Conservation (phyloP, 345 rosid genomes). For the Dipteronia dyeriana region DNA sequence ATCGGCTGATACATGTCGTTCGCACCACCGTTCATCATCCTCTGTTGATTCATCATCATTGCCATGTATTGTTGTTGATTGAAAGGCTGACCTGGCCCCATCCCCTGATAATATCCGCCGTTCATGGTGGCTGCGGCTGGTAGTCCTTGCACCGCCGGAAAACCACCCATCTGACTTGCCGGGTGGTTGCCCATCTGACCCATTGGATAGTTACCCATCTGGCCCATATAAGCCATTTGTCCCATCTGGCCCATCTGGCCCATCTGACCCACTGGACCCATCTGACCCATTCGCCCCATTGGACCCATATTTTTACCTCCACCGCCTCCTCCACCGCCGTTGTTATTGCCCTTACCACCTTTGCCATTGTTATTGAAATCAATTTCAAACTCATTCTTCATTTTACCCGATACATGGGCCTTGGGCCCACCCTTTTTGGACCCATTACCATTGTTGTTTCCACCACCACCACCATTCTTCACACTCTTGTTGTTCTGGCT, state of each 20-base stretch:
- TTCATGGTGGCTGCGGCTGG: constrained; percentile 50
- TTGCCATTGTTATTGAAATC: constrained; percentile 45
- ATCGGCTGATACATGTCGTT: constrained; percentile 76
- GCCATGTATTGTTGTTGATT: constrained; percentile 65
- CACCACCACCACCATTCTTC: constrained; percentile 42
- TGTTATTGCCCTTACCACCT: constrained; percentile 27
- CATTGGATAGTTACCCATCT: constrained; percentile 38
- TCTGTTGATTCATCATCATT: constrained; percentile 71
- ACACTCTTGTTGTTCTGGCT: constrained; percentile 7
- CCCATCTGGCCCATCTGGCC: constrained; percentile 44
- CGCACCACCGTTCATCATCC: constrained; percentile 31
- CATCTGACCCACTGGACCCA: constrained; percentile 37
- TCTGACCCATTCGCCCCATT: constrained; percentile 12
- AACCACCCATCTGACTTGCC: constrained; percentile 17
- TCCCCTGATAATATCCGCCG: constrained; percentile 51
- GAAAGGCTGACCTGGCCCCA: constrained; percentile 57
- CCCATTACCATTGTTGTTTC: constrained; percentile 46
- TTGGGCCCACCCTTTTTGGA: constrained; percentile 58
- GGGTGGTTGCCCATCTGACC: constrained; percentile 8
- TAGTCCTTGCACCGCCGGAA: constrained; percentile 74
- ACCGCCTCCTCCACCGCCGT: constrained; percentile 24
- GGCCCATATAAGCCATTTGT: constrained; percentile 1
- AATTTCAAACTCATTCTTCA: constrained; percentile 43
- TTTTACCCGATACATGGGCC: constrained; percentile 37
- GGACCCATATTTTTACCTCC: constrained; percentile 27